These are phyloP conservation scores for Fusarium newnesense DNA, from an alignment of 2,329 filamentous ascomycete genomes.

Conservation along the genomic window DNA sequence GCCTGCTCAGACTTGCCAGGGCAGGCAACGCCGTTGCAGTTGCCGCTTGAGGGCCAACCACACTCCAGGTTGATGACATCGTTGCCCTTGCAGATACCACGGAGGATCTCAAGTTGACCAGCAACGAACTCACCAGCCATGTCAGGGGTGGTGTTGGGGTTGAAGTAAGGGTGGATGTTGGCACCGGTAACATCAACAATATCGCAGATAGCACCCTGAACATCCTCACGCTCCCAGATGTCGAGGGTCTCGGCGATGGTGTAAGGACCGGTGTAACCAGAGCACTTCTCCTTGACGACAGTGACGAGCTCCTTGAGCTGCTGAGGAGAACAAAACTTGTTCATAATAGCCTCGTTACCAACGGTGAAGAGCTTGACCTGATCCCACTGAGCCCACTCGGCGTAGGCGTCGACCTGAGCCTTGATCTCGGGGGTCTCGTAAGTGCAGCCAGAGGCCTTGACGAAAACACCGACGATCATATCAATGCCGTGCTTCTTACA, in stretches of 20 bases:
- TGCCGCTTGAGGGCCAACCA: slow-evolving; percentile 83
- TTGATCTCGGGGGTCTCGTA: slow-evolving; percentile 70
- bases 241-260: slow-evolving; percentile 90
- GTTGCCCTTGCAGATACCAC: slow-evolving; percentile 76
- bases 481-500: slow-evolving; percentile 74
- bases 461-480: slow-evolving; percentile 89
- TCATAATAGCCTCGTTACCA: slow-evolving; percentile 91
- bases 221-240: slow-evolving; percentile 75
- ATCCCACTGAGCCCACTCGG: slow-evolving; percentile 77
- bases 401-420: slow-evolving; percentile 79
- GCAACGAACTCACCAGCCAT: slow-evolving; percentile 81
- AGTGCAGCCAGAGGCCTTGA: slow-evolving; percentile 72
- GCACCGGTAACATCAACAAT: slow-evolving; percentile 81
- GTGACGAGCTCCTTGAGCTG: slow-evolving; percentile 78
- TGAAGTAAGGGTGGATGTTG: slow-evolving; percentile 97
- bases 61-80: slow-evolving; percentile 86
- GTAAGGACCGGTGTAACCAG: slow-evolving; percentile 77
- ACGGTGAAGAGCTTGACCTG: slow-evolving; percentile 83
- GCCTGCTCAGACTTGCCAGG: slow-evolving; percentile 75
- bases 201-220: slow-evolving; percentile 70
- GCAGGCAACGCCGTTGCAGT: slow-evolving; percentile 76
- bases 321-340: slow-evolving; percentile 70
- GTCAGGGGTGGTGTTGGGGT: slow-evolving; percentile 69
- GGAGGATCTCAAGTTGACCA: slow-evolving; percentile 76
- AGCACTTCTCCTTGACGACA: slow-evolving; percentile 73